Evolutionary conservation across 1,284 basidiomycete species (phyloP), one percentile per base, ranked within the genome.

Genomic region (Papiliotrema terrestris): DNA sequence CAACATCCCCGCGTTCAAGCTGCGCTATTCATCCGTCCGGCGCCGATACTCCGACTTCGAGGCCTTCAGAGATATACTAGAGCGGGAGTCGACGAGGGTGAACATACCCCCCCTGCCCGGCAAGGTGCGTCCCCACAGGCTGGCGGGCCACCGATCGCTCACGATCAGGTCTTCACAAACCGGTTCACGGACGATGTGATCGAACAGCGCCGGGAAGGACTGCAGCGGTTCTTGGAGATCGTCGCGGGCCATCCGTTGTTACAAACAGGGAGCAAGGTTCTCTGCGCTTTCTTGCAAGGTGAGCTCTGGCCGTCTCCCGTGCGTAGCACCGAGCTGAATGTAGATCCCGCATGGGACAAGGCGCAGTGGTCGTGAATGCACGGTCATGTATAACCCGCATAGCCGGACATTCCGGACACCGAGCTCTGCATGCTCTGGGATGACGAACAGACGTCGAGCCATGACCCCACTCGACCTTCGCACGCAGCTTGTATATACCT

Each of bases 1-100:
- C 63, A 98, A 98, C 78, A 98, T 98, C 66, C 96, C 95, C 29
- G 96, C 95, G 1, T 98, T 98, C 83, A 96, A 97, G 74, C 83
- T 98, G 52, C 87, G 90, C 43, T 93, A 96, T 78, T 97, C 93
- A 2, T 82, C 91, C 45, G 96, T 98, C 26, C 86, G 95, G 55
- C 83, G 96, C 53, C 88, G 96, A 49, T 98, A 98, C 76, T 96
- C 92, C 47, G 95, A 98, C 78, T 99, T 99, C 73, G 95, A 99
- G 76, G 94, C 95, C 6, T 99, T 99, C 81, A 86, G 94, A 49
- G 95, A 99, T 75, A 91, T 97, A 68, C 85, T 99, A 47, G 96
- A 99, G 78, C 86, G 93, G 63, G 95, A 99, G 78, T 89, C 87
- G 11, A 97, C 93, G 5, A 83, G 96, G 25, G 96, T 98, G 62